Evolutionary conservation across 495 filamentous ascomycete species (phyloP).

Genomic region (Xylaria palmicola): DNA sequence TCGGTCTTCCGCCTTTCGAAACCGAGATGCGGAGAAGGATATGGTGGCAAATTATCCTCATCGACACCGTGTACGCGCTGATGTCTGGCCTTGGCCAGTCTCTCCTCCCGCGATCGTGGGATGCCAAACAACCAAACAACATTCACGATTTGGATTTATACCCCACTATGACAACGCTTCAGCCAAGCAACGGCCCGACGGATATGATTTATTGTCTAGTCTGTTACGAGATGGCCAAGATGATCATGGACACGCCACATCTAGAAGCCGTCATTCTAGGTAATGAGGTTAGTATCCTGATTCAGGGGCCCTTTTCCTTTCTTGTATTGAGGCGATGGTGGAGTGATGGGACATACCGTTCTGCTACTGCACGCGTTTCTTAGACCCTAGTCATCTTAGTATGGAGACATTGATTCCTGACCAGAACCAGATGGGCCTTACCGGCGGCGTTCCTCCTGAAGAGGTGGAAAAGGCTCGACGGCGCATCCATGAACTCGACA

Average conservation of each 20-base stretch:
- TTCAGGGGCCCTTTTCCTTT: not conserved
- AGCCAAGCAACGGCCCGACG: slow-evolving; percentile 56
- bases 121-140: slow-evolving; percentile 53
- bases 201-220: slow-evolving; percentile 70
- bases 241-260: slow-evolving; percentile 45
- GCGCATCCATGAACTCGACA: slow-evolving; percentile 45
- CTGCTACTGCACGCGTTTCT: too few relatives aligned
- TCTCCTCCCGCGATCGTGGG: slow-evolving; percentile 44
- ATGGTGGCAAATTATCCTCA: slow-evolving; percentile 73
- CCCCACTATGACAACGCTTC: slow-evolving; percentile 53
- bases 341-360: not conserved
- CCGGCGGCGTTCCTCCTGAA: slow-evolving; percentile 19
- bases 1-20: slow-evolving; percentile 64
- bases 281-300: slow-evolving; percentile 26
- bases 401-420: not conserved
- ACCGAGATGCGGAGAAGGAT: slow-evolving; percentile 67
- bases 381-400: too few relatives aligned
- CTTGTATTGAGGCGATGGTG: too few relatives aligned
- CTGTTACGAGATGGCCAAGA: slow-evolving; percentile 48
- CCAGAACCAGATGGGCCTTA: not conserved
- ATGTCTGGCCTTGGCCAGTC: slow-evolving; percentile 64
- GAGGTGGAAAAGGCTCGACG: slow-evolving; percentile 51
- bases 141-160: slow-evolving; percentile 59
- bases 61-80: slow-evolving; percentile 58
- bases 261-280: slow-evolving; percentile 45